These are phyloP conservation scores for Rhizopogon salebrosus DNA, from an alignment of 768 basidiomycete genomes.

Conservation along the genomic window DNA sequence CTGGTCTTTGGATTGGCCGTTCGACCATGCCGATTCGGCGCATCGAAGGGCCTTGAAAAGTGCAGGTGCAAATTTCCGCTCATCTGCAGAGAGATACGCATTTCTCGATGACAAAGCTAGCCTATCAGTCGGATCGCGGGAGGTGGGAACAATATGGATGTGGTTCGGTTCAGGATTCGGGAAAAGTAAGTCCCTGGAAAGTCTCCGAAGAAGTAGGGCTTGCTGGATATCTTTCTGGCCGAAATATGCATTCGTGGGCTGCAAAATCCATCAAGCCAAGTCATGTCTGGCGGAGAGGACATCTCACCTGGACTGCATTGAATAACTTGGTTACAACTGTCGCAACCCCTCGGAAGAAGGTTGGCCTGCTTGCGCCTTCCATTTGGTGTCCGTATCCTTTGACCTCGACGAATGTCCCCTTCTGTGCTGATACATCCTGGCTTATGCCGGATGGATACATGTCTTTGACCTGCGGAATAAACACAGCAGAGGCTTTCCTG, in stretches of 20 bases:
- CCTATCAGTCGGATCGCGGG: conserved; percentile 55
- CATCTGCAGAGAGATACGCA: conserved; percentile 63
- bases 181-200: conserved; percentile 78
- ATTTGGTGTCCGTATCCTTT: conserved; percentile 89
- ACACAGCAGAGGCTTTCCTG: conserved; percentile 62
- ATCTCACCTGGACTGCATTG: conserved; percentile 74
- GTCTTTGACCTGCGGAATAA: conserved; percentile 70
- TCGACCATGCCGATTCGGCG: conserved; percentile 52
- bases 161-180: conserved; percentile 66
- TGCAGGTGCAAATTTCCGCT: conserved; percentile 56
- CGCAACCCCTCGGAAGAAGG: conserved; percentile 93
- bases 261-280: conserved; percentile 4
- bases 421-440: conserved; percentile 68
- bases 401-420: conserved; percentile 89
- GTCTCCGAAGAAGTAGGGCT: conserved; percentile 73
- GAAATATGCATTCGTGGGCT: conserved; percentile 93
- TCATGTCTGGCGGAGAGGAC: conserved; percentile 12
- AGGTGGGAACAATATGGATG: conserved; percentile 86
- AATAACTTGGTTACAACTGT: conserved; percentile 95
- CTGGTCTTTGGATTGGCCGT: conserved; percentile 43
- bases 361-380: conserved; percentile 85
- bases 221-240: conserved; percentile 99
- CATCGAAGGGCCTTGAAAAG: conserved; percentile 65
- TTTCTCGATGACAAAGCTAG: conserved; percentile 93
- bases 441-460: conserved; percentile 94